Evolutionary conservation across 495 filamentous ascomycete genomes (phyloP).

Genomic region (Lepraria neglecta): DNA sequence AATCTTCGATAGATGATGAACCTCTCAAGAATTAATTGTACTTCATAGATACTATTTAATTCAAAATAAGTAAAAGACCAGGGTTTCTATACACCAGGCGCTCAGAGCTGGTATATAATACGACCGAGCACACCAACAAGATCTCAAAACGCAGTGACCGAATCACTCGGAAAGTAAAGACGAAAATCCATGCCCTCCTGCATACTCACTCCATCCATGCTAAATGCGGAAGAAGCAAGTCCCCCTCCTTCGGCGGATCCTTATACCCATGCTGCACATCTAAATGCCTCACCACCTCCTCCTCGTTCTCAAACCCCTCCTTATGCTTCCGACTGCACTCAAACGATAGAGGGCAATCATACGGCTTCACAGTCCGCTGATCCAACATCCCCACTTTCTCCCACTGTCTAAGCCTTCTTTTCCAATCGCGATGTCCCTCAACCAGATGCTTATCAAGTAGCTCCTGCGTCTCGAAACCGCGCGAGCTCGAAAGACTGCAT

Average conservation of each 20-base stretch:
- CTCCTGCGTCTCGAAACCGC: neutral
- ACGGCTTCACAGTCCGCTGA: neutral
- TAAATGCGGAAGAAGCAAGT: neutral
- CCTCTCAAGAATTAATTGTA: too few relatives aligned
- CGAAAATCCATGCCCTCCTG: neutral
- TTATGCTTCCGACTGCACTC: neutral
- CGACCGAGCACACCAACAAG: too few relatives aligned
- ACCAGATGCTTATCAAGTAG: neutral
- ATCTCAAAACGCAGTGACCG: too few relatives aligned
- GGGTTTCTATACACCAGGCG: too few relatives aligned
- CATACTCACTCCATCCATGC: neutral
- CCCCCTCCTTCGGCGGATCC: neutral
- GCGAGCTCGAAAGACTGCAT: neutral
- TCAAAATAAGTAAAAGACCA: too few relatives aligned
- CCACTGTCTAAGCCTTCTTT: neutral
- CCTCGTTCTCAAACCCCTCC: neutral
- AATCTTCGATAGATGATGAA: too few relatives aligned
- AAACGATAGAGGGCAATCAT: neutral
- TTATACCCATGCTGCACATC: neutral
- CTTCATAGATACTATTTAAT: too few relatives aligned
- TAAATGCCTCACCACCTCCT: neutral
- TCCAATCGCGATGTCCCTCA: neutral
- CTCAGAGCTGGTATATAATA: too few relatives aligned
- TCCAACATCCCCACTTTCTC: neutral
- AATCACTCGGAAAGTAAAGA: too few relatives aligned